These are phyloP conservation scores for Wickerhamiella occidentalis DNA, from an alignment of 805 yeast species.

Conservation along the genomic window DNA sequence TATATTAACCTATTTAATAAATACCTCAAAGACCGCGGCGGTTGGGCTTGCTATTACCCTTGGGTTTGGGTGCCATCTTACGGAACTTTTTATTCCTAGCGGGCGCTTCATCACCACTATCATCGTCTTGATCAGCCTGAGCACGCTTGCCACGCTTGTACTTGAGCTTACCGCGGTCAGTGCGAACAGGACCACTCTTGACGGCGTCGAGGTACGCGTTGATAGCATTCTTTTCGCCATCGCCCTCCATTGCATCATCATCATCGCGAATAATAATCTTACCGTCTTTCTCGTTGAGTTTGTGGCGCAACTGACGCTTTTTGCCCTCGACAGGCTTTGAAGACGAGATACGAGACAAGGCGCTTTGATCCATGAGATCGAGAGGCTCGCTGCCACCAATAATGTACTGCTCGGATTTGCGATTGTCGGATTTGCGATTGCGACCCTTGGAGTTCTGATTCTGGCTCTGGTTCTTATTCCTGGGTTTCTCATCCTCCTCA, in stretches of 20 bases:
- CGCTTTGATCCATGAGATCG: conserved; percentile 73
- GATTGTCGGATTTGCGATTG: conserved; percentile 15
- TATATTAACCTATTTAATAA: conserved; percentile 1
- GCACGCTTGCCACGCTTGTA: conserved; percentile 55
- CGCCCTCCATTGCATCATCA: conserved; percentile 23
- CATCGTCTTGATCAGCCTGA: conserved; percentile 42
- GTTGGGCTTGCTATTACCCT: conserved; percentile 3
- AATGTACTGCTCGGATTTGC: conserved; percentile 48
- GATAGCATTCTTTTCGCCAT: conserved; percentile 41
- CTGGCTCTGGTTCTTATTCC: not conserved
- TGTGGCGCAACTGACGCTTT: conserved; percentile 23
- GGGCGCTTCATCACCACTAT: conserved; percentile 28
- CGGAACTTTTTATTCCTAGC: conserved; percentile 1
- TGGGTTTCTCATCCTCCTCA: conserved; percentile 34
- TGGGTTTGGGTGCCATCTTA: conserved; percentile 7
- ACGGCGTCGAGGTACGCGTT: conserved; percentile 93
- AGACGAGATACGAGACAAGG: conserved; percentile 80
- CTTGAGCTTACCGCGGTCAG: conserved; percentile 83
- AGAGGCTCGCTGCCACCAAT: conserved; percentile 68
- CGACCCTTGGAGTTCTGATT: not conserved
- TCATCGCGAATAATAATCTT: conserved; percentile 52
- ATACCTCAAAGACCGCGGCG: conserved; percentile 7
- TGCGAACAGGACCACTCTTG: conserved; percentile 83
- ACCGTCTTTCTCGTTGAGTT: conserved; percentile 43
- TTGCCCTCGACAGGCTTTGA: conserved; percentile 59